Conservation (phyloP, 345 rosid genomes). For the Ceriops tagal region DNA sequence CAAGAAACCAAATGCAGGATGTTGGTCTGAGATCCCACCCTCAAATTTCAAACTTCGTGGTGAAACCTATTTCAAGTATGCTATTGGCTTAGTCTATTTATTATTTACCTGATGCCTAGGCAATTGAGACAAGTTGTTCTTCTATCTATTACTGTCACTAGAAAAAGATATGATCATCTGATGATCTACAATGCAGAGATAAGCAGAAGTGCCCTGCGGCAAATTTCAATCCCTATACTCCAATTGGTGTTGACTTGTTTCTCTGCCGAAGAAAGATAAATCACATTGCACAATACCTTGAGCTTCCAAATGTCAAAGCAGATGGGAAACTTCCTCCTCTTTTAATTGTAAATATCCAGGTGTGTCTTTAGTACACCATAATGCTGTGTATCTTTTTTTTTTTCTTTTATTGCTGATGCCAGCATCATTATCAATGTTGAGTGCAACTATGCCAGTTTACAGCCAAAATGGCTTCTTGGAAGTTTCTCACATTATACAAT, state of each 20-base stretch:
- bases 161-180: constrained; percentile 1
- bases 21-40: constrained; percentile 69
- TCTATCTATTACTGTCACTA: constrained; percentile 1
- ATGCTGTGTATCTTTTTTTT: neutral
- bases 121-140: constrained; percentile 3
- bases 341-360: constrained; percentile 93
- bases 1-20: constrained; percentile 46
- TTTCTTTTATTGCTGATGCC: neutral
- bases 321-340: constrained; percentile 70
- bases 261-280: constrained; percentile 71
- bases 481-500: constrained; percentile 4
- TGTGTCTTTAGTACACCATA: constrained; percentile 14
- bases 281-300: constrained; percentile 87
- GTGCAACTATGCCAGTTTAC: neutral
- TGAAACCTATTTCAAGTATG: constrained; percentile 64
- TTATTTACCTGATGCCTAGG: neutral
- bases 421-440: too few relatives aligned
- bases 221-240: constrained; percentile 51
- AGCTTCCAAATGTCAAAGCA: constrained; percentile 66
- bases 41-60: constrained; percentile 67
- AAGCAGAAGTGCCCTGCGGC: constrained; percentile 73
- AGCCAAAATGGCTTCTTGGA: neutral
- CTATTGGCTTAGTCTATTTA: constrained; percentile 5
- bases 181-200: constrained; percentile 52
- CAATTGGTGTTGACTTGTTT: constrained; percentile 81